phyloP scores from a whole-genome alignment of 2,329 filamentous ascomycete species.

The Capronia coronata region DNA sequence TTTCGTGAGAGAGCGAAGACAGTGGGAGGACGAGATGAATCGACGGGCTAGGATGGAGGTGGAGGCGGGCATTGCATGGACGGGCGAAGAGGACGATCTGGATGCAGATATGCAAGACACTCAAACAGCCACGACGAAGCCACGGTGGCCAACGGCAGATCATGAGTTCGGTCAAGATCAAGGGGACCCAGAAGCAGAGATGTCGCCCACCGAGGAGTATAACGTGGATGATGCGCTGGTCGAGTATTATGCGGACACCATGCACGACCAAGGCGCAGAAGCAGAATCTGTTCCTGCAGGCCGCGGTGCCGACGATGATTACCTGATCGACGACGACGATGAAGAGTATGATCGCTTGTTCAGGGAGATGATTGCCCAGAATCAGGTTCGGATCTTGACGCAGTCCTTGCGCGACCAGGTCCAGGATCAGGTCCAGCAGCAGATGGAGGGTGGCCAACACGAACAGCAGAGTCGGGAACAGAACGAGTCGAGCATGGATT shows the following conservation, averaged over 20 bases:
- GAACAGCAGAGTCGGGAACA: not conserved
- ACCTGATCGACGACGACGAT: constrained; percentile 40
- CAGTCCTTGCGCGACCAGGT: not conserved
- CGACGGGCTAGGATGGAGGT: constrained; percentile 13
- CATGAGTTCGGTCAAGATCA: too few species aligned
- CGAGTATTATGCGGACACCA: constrained; percentile 24
- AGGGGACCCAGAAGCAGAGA: constrained; percentile 9
- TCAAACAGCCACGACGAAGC: not conserved
- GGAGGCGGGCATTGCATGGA: constrained; percentile 16
- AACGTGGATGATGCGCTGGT: constrained; percentile 13
- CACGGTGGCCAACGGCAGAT: not conserved
- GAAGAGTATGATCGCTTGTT: constrained; percentile 59
- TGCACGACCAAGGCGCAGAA: not conserved
- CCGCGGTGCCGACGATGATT: constrained; percentile 10
- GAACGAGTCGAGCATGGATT: constrained; percentile 7
- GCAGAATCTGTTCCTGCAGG: not conserved
- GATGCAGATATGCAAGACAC: not conserved
- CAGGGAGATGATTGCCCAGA: constrained; percentile 55
- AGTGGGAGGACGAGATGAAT: constrained; percentile 34
- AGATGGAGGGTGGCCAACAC: not conserved
- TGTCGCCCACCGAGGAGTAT: constrained; percentile 24
- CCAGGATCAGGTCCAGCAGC: not conserved
- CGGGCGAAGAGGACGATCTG: constrained; percentile 27
- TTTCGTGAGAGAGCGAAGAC: constrained; percentile 35
- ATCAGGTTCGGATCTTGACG: constrained; percentile 27